Base-by-base conservation (phyloP, 345 rosid genomes). In the Ceriops decandra region DNA sequence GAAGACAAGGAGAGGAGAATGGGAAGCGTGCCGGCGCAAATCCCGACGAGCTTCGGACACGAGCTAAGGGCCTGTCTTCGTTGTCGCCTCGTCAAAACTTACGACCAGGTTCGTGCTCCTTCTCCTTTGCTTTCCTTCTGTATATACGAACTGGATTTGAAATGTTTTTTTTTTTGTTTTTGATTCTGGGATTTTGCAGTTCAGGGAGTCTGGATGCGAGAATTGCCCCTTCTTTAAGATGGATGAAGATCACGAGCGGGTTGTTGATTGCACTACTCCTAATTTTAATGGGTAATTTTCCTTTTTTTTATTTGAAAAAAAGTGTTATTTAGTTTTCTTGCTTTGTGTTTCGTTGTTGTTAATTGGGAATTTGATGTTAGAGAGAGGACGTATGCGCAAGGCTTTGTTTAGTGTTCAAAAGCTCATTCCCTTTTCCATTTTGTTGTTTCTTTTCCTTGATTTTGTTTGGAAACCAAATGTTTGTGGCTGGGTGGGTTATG, bases 21-120 rank as follows among this genome's bases (percentile, higher is more conserved):
- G 92, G 87, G 83, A 74, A 84, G 82, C 31, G 79, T 88, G 19
- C 76, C 97, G 20, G 96, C 96, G 0, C 93, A 89, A 81, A 91
- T 91, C 69, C 97, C 97, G 57, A 91, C 93, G n/a, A 91, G 96
- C 80, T 89, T 87, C 38, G 97, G 97, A 24, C 96, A 89, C 49
- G 92, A 88, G 69, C 88, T 91, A 15, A 85, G 97, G 74, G 93
- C 96, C 67, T 88, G 96, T 76, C 89, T 91, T 61, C 93, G 92
- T 52, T 86, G 93, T 67, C 96, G 92, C 13, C 97, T 91, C 53
- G 89, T 90, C 75, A 90, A 90, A 75, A 90, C 97, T 73, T 89
- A 87, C 69, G 95, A 90, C 69, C 95, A 90, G 95, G 93, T 87
- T 24, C 36, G 36, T 7, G 0, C 46, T 68, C n/a, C 54, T 53